Evolutionary conservation across 2,329 filamentous ascomycete genomes (phyloP).

Genomic region (Parastagonospora avenae): DNA sequence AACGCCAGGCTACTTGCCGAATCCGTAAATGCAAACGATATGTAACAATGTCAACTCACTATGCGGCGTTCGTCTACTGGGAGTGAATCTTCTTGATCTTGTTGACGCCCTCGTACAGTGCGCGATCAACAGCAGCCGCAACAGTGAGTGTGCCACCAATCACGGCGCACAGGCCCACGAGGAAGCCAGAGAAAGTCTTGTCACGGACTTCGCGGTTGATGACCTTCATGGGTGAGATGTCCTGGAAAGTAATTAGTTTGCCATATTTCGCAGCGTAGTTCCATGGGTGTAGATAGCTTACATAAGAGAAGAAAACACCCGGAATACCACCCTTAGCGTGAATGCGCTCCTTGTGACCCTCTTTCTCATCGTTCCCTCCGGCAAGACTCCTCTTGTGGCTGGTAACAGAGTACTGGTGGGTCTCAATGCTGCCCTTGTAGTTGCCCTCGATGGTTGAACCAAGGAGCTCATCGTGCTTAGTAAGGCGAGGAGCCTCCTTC

Average conservation of each 20-base stretch:
- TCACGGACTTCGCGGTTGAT: slow-evolving; percentile 90
- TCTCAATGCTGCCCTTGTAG: slow-evolving; percentile 89
- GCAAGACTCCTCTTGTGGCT: slow-evolving; percentile 88
- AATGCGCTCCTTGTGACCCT: slow-evolving; percentile 89
- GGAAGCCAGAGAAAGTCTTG: slow-evolving; percentile 89
- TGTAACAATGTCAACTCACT: slow-evolving; percentile 2
- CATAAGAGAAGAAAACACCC: slow-evolving; percentile 97
- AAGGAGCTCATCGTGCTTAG: slow-evolving; percentile 58
- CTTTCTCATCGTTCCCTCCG: slow-evolving; percentile 82
- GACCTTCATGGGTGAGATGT: slow-evolving; percentile 99
- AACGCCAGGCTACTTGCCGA: not conserved
- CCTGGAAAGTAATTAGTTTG: slow-evolving; percentile 58
- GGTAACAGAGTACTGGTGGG: slow-evolving; percentile 97
- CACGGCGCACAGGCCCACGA: slow-evolving; percentile 92
- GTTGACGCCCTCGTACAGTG: slow-evolving; percentile 84
- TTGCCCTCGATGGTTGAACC: slow-evolving; percentile 46
- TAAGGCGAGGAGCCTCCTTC: slow-evolving; percentile 51
- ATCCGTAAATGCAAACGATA: slow-evolving; percentile 6
- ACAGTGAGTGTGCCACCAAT: slow-evolving; percentile 95
- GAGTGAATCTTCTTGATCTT: slow-evolving; percentile 85
- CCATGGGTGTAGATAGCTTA: slow-evolving; percentile 56
- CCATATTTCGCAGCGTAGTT: not conserved
- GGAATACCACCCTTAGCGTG: slow-evolving; percentile 93
- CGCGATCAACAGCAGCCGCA: slow-evolving; percentile 88
- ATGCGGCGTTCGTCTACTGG: slow-evolving; percentile 45